Conservation (phyloP, 257 asterid species). For the Forsythia viridissima region DNA sequence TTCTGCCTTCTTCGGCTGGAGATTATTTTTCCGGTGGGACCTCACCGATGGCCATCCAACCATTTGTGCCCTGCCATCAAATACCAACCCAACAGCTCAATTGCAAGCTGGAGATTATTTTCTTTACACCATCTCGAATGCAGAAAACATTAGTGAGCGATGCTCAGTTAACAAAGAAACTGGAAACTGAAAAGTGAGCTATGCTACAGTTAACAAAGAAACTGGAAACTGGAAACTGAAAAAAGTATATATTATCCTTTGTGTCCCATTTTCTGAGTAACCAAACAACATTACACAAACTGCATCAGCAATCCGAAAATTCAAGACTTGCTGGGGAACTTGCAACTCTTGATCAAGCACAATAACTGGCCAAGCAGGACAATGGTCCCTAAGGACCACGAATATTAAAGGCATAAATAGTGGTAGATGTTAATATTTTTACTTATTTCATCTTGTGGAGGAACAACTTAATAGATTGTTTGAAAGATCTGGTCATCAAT, state of each 20-base stretch:
- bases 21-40: too few relatives aligned
- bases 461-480: too few relatives aligned
- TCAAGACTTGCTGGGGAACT: conserved; percentile 79
- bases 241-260: conserved; percentile 57
- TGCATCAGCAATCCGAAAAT: conserved; percentile 60
- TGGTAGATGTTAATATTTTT: too few relatives aligned
- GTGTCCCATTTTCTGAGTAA: conserved; percentile 94
- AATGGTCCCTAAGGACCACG: conserved; percentile 35
- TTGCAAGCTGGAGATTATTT: not conserved
- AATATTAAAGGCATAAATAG: too few relatives aligned
- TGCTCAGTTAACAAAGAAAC: conserved; percentile 13
- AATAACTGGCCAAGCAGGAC: conserved; percentile 98
- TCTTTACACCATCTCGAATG: not conserved
- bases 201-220: conserved; percentile 12
- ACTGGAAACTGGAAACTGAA: not conserved
- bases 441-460: too few relatives aligned
- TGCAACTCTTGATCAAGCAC: conserved; percentile 80
- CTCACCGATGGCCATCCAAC: too few relatives aligned
- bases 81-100: too few relatives aligned
- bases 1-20: too few relatives aligned
- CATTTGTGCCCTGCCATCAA: too few relatives aligned
- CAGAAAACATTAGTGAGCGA: conserved; percentile 6
- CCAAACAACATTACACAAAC: conserved; percentile 99
- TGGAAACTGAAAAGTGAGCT: not conserved
- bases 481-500: too few relatives aligned